A percentile compares a stretch with the other conserved stretches of the same genome.
Evolutionary conservation across 306 rosid genomes (phyloP).

Genomic region (Lotus japonicus): DNA sequence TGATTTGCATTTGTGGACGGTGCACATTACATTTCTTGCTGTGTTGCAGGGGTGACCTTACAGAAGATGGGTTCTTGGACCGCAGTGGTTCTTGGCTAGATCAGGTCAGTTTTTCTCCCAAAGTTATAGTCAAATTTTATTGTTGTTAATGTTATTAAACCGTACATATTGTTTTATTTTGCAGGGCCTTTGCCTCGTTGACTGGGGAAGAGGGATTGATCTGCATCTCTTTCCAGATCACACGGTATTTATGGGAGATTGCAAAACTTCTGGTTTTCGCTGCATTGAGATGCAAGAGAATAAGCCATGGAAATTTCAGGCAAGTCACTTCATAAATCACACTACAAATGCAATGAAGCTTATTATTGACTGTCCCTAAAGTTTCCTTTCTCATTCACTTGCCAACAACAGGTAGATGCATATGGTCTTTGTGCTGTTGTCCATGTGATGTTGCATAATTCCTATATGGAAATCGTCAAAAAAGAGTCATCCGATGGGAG

Average conservation of each 20-base stretch:
- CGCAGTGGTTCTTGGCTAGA: conserved; percentile 73
- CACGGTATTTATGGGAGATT: conserved; percentile 63
- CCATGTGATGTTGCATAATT: conserved; percentile 74
- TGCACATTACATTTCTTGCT: conserved; percentile 9
- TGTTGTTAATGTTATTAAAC: conserved; percentile 3
- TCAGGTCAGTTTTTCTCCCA: conserved; percentile 49
- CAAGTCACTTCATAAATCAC: conserved; percentile 23
- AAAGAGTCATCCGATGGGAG: conserved; percentile 55
- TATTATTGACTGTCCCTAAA: conserved; percentile 11
- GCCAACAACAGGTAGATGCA: conserved; percentile 58
- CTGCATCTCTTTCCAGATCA: conserved; percentile 65
- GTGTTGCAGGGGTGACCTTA: conserved; percentile 47
- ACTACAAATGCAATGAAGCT: background rate
- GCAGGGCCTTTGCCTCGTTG: conserved; percentile 96
- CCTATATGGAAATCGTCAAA: conserved; percentile 76
- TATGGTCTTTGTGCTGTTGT: conserved; percentile 77
- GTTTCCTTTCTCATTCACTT: conserved; percentile 12
- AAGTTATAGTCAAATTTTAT: conserved; percentile 2
- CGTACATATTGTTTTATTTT: conserved; percentile 15
- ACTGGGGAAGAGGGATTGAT: conserved; percentile 98
- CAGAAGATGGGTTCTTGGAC: conserved; percentile 51
- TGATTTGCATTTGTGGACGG: background rate
- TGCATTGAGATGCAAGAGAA: conserved; percentile 84
- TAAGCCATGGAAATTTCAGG: conserved; percentile 90
- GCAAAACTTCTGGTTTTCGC: conserved; percentile 89